Conservation (phyloP, 2,329 filamentous ascomycete species). For the Colletotrichum somersetense region DNA sequence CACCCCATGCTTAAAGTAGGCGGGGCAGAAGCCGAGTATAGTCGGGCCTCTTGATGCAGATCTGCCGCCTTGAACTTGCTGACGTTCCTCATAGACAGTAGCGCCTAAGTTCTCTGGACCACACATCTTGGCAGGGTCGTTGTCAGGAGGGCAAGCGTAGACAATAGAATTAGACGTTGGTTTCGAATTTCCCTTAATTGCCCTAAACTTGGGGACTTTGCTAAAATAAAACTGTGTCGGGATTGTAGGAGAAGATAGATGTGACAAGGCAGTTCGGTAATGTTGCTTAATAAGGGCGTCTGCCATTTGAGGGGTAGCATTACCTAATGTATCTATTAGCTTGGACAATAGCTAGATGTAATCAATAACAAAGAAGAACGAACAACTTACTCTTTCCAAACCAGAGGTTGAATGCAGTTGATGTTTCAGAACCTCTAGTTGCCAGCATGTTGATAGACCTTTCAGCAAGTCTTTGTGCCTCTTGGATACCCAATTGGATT, state of each 20-base stretch:
- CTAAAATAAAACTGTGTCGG: not conserved
- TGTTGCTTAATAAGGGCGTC: not conserved
- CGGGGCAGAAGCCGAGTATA: not conserved
- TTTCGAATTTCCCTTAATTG: not conserved
- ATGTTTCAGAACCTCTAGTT: not conserved
- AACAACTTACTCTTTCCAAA: not conserved
- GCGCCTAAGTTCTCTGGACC: not conserved
- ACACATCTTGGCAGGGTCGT: not conserved
- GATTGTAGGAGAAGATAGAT: not conserved
- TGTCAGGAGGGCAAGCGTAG: not conserved
- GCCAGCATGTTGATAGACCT: not conserved
- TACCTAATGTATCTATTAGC: not conserved
- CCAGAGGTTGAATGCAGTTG: not conserved
- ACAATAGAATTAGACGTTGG: not conserved
- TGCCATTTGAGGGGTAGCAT: not conserved
- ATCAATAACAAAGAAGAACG: not conserved
- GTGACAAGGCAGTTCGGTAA: not conserved
- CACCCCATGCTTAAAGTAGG: not conserved
- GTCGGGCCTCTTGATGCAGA: not conserved
- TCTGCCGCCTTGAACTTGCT: not conserved
- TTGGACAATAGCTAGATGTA: not conserved
- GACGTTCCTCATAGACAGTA: not conserved
- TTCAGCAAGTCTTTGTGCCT: not conserved
- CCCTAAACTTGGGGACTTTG: not conserved
- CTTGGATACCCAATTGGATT: not conserved